Percentiles rank a stretch among this genome's conserved stretches.
Conservation (phyloP, 345 rosid genomes). For the Syzygium aromaticum region DNA sequence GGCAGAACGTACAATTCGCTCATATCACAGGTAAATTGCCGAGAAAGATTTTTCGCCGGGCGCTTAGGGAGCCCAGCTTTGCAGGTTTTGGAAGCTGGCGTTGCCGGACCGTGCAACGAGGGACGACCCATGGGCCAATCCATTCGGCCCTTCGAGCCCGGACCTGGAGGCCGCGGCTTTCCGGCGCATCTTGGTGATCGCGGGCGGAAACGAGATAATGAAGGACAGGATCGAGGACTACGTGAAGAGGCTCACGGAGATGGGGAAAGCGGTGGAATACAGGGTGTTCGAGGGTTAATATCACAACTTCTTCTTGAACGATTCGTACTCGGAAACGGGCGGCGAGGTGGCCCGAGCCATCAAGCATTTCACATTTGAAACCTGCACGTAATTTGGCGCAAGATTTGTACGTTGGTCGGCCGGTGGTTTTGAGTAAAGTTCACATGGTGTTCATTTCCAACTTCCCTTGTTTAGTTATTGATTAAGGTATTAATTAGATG, state of each 20-base stretch:
- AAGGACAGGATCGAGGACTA: constrained; percentile 1
- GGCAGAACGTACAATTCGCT: background rate
- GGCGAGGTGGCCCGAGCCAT: background rate
- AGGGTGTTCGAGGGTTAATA: background rate
- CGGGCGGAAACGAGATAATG: background rate
- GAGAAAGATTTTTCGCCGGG: too few species aligned
- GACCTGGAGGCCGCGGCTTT: background rate
- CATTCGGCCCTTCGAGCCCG: background rate
- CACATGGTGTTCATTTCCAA: background rate
- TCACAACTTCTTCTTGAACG: constrained; percentile 2
- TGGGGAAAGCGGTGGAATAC: constrained; percentile 5
- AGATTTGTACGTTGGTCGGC: background rate
- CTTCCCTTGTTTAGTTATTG: background rate
- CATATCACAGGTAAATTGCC: too few species aligned
- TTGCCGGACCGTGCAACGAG: background rate
- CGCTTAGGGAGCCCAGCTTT: too few species aligned
- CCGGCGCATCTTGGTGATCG: background rate
- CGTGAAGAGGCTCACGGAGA: background rate
- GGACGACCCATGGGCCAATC: constrained; percentile 6
- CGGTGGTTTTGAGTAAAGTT: background rate
- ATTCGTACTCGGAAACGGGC: background rate
- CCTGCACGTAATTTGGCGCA: background rate
- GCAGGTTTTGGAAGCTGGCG: background rate
- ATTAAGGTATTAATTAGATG: background rate
- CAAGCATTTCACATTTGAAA: background rate